Evolutionary conservation across 768 basidiomycete species (phyloP).

Genomic region (Mycena rosella): DNA sequence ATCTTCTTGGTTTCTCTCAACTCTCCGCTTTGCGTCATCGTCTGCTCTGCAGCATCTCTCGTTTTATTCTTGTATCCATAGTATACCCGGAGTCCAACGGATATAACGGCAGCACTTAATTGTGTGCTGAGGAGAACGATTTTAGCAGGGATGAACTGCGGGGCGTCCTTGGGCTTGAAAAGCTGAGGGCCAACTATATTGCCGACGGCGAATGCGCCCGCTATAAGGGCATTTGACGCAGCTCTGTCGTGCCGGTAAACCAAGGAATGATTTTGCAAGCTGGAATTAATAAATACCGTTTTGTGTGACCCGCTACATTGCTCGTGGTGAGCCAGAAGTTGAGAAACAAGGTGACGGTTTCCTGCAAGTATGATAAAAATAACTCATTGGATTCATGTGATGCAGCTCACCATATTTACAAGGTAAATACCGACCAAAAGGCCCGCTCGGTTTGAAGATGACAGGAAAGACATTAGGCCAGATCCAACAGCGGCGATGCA

Average conservation of each 20-base stretch:
- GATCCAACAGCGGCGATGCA: no score
- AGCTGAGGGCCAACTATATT: constrained; percentile 36
- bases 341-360: no score
- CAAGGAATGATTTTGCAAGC: not conserved
- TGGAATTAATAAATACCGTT: constrained; percentile 11
- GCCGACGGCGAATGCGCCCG: constrained; percentile 32
- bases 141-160: constrained; percentile 35
- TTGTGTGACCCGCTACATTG: constrained; percentile 4
- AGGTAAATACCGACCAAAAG: no score
- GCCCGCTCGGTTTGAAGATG: no score
- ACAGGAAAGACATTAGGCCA: no score
- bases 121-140: constrained; percentile 29
- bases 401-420: no score
- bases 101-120: constrained; percentile 16
- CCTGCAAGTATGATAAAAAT: no score
- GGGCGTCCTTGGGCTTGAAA: constrained; percentile 34
- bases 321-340: no score
- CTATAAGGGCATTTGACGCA: constrained; percentile 33
- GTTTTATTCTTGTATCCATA: constrained; percentile 28
- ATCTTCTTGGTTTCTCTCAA: constrained; percentile 16
- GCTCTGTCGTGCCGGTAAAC: constrained; percentile 8
- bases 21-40: constrained; percentile 7
- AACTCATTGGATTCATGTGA: no score
- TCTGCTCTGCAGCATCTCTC: constrained; percentile 11
- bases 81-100: constrained; percentile 24